Evolutionary conservation across 208 protist species (phyloP).

Genomic region (Leishmania mexicana): DNA sequence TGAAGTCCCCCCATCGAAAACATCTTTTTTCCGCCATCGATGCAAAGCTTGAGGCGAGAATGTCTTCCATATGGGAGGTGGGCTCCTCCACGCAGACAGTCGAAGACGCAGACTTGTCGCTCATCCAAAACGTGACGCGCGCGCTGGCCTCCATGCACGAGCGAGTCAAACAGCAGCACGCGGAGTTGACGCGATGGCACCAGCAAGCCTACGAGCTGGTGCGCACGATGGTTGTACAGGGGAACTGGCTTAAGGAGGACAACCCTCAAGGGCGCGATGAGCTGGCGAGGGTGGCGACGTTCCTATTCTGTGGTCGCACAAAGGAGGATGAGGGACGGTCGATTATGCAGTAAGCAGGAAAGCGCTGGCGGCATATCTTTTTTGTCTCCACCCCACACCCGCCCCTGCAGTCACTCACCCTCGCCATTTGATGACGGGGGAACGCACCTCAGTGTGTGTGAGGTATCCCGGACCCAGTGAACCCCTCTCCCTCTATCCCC

Average conservation of each 20-base stretch:
- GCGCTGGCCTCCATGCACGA: conserved; percentile 32
- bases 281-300: not conserved
- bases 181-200: conserved; percentile 27
- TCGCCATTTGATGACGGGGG: not conserved
- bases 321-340: not conserved
- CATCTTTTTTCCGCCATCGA: conserved; percentile 2
- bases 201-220: conserved; percentile 32
- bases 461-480: too few species aligned
- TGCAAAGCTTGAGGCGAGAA: conserved; percentile 7
- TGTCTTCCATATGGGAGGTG: not conserved
- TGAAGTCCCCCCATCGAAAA: not conserved
- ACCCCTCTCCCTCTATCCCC: not conserved
- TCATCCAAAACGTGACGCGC: conserved; percentile 34
- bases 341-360: not conserved
- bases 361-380: not conserved
- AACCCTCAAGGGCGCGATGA: conserved; percentile 15
- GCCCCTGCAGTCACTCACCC: not conserved
- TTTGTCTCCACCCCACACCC: not conserved
- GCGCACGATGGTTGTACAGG: conserved; percentile 26
- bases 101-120: conserved; percentile 4
- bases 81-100: not conserved
- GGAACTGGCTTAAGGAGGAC: conserved; percentile 27
- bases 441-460: not conserved
- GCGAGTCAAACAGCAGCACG: conserved; percentile 40
- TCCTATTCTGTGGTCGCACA: not conserved